Evolutionary conservation across 2,329 filamentous ascomycete genomes (phyloP).

Genomic region (Fusarium ambrosium): DNA sequence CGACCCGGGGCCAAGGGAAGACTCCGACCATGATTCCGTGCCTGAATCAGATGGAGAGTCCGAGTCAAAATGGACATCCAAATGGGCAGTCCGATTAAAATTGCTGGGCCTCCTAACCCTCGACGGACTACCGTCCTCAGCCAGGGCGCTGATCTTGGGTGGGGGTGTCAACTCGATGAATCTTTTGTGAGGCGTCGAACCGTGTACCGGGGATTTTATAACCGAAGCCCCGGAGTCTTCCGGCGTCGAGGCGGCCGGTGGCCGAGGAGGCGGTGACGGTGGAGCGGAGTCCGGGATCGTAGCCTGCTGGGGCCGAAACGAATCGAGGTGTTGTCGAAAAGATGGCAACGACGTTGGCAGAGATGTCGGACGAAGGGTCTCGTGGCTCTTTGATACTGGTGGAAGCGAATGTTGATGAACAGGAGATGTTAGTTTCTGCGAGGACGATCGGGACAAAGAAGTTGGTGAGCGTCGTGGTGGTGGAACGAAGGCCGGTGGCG

Average conservation of each 20-base stretch:
- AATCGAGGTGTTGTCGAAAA: constrained; percentile 12
- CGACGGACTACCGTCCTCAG: background rate
- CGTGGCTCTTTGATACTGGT: constrained; percentile 13
- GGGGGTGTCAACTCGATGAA: background rate
- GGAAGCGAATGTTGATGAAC: constrained; percentile 27
- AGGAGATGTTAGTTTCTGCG: constrained; percentile 8
- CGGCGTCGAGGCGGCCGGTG: background rate
- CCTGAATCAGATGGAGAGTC: constrained; percentile 38
- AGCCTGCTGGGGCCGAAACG: constrained; percentile 15
- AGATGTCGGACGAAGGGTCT: constrained; percentile 18
- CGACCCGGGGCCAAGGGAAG: constrained; percentile 44
- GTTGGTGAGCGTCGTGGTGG: constrained; percentile 13
- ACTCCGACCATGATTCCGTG: constrained; percentile 26
- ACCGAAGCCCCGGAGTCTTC: background rate
- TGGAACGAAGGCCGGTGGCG: background rate
- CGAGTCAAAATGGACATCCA: constrained; percentile 5
- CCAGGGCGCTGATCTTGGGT: constrained; percentile 1
- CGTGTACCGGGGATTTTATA: background rate
- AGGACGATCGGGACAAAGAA: constrained; percentile 15
- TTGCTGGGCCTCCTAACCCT: constrained; percentile 1
- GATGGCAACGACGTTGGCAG: constrained; percentile 26
- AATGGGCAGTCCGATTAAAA: constrained; percentile 1
- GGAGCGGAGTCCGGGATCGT: background rate
- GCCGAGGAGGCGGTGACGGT: constrained; percentile 19
- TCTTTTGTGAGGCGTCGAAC: constrained; percentile 9